Evolutionary conservation across 371 early-diverging fungal species (phyloP).

Genomic region (Zopfochytrium polystomum): DNA sequence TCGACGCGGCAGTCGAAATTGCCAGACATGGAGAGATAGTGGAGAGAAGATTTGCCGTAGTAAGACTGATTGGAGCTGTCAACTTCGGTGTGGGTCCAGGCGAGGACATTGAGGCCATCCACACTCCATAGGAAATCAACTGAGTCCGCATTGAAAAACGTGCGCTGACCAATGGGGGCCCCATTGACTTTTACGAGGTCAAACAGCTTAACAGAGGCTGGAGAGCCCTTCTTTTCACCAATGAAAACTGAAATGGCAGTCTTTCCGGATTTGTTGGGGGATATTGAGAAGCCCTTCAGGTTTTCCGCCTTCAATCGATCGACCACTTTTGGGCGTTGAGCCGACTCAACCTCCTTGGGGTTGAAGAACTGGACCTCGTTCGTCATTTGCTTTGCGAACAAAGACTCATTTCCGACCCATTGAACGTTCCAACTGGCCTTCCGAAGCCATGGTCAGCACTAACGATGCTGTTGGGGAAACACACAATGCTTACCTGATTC

Average conservation of each 20-base stretch:
- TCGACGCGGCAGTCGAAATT: constrained; percentile 88
- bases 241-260: constrained; percentile 86
- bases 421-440: constrained; percentile 67
- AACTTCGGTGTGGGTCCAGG: constrained; percentile 90
- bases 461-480: not conserved
- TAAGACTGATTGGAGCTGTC: constrained; percentile 93
- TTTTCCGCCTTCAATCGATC: constrained; percentile 68
- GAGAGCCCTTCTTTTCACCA: constrained; percentile 64
- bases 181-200: constrained; percentile 67
- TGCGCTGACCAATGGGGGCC: constrained; percentile 77
- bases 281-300: constrained; percentile 76
- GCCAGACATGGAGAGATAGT: constrained; percentile 86
- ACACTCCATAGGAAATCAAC: constrained; percentile 90
- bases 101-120: constrained; percentile 73
- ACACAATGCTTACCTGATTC: constrained; percentile 43
- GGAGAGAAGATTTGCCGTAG: constrained; percentile 93
- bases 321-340: constrained; percentile 18
- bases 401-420: constrained; percentile 90
- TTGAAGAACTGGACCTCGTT: constrained; percentile 88
- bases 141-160: constrained; percentile 91
- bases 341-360: constrained; percentile 61
- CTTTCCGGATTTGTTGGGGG: constrained; percentile 72
- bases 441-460: too few relatives aligned
- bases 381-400: constrained; percentile 79
- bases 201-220: constrained; percentile 34